These are phyloP conservation scores for Aureobasidium zeae DNA, from an alignment of 2,329 filamentous ascomycete genomes.

Conservation along the genomic window DNA sequence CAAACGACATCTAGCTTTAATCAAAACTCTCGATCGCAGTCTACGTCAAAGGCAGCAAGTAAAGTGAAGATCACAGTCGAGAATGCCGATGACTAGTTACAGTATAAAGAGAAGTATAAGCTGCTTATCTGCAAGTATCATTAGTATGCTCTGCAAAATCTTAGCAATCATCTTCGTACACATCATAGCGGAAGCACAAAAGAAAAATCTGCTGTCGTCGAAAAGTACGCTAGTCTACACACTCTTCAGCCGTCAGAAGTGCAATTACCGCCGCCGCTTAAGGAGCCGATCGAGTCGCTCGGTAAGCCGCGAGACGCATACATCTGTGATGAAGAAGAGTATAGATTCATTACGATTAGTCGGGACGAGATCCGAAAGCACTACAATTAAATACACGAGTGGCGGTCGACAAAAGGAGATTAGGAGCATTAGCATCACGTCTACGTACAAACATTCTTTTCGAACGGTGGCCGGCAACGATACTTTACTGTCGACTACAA, in stretches of 20 bases:
- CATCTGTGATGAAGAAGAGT: neutral
- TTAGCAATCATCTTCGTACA: neutral
- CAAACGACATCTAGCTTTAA: neutral
- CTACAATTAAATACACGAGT: neutral
- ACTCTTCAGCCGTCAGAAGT: neutral
- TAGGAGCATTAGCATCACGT: neutral
- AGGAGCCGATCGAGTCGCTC: neutral
- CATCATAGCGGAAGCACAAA: neutral
- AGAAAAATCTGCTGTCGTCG: neutral
- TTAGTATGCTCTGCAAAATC: neutral
- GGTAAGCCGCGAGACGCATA: neutral
- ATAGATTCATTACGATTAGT: neutral
- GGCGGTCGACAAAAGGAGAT: neutral
- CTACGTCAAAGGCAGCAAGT: neutral
- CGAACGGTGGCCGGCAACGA: neutral
- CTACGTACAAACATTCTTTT: neutral
- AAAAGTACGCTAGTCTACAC: neutral
- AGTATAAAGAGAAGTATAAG: constrained; percentile 1
- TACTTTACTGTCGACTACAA: constrained; percentile 5
- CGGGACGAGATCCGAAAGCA: neutral
- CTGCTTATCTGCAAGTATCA: neutral
- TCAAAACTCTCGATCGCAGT: neutral
- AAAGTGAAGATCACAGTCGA: neutral
- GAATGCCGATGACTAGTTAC: neutral
- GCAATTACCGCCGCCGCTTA: neutral